phyloP scores from a whole-genome alignment of 2,329 filamentous ascomycete species.

The Ceratocystiopsis sp. region DNA sequence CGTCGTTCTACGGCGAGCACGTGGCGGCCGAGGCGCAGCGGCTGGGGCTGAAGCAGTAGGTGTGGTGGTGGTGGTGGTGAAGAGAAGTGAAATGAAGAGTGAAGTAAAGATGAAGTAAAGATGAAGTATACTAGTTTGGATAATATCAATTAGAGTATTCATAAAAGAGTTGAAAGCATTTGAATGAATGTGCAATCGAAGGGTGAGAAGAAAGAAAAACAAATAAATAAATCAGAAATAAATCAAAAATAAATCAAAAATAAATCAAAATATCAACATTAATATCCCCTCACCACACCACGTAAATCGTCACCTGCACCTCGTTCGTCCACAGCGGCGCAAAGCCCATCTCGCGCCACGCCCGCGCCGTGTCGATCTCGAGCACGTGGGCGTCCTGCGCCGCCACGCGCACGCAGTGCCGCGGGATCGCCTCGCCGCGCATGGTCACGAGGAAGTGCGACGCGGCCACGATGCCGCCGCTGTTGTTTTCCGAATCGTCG shows the following conservation, averaged over 20 bases:
- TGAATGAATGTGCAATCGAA: too few relatives aligned
- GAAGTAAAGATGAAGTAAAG: too few relatives aligned
- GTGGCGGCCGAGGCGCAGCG: constrained; percentile 22
- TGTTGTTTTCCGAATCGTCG: constrained; percentile 24
- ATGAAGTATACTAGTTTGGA: too few relatives aligned
- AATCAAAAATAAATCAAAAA: not conserved
- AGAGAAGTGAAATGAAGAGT: not conserved
- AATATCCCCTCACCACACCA: constrained; percentile 14
- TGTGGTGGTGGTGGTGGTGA: not conserved
- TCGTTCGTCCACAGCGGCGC: constrained; percentile 67
- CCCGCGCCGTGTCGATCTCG: constrained; percentile 57
- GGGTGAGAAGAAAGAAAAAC: too few relatives aligned
- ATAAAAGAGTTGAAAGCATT: too few relatives aligned
- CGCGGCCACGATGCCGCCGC: constrained; percentile 29
- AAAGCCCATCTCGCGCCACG: constrained; percentile 61
- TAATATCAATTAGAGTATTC: too few relatives aligned
- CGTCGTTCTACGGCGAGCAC: too few relatives aligned
- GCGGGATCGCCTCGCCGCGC: constrained; percentile 51
- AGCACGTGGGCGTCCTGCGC: constrained; percentile 40
- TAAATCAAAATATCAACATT: too few relatives aligned
- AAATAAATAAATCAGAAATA: not conserved
- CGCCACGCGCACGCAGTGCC: constrained; percentile 44
- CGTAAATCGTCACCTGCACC: constrained; percentile 48
- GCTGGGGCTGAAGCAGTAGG: constrained; percentile 19
- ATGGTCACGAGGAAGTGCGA: constrained; percentile 57